Evolutionary conservation across 768 basidiomycete genomes (phyloP).

Genomic region (Cubamyces sp.): DNA sequence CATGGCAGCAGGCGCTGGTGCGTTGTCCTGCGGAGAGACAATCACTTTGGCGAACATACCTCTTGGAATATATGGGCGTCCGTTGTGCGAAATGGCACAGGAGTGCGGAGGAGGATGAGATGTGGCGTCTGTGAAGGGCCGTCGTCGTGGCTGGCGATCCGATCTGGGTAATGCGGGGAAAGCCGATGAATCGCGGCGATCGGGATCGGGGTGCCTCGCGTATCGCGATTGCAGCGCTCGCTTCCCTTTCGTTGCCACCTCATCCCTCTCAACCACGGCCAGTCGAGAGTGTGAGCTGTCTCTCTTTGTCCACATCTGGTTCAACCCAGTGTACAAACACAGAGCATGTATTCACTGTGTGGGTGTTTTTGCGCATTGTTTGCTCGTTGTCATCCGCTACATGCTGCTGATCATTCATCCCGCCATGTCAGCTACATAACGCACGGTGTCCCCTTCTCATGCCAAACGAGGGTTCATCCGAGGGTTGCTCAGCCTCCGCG

Average conservation of each 20-base stretch:
- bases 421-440: not conserved
- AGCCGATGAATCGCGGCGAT: conserved; percentile 15
- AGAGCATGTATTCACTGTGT: not conserved
- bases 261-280: not conserved
- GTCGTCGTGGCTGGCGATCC: conserved; percentile 8
- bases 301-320: not conserved
- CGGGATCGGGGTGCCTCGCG: conserved; percentile 16
- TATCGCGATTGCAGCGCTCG: conserved; percentile 17
- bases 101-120: conserved; percentile 1
- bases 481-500: not conserved
- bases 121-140: conserved; percentile 15
- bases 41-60: not conserved
- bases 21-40: too few relatives aligned
- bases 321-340: too few relatives aligned
- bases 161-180: conserved; percentile 21
- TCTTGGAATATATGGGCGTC: conserved; percentile 9
- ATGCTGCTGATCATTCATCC: not conserved
- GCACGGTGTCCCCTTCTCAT: not conserved
- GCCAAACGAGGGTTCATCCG: too few relatives aligned
- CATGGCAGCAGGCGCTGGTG: too few relatives aligned
- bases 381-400: too few relatives aligned
- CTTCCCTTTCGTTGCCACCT: conserved; percentile 14
- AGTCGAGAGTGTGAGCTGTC: not conserved
- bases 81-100: not conserved
- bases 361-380: not conserved